Base-by-base conservation (phyloP, 768 basidiomycete species). In the Pleurotus salmoneostramineus region DNA sequence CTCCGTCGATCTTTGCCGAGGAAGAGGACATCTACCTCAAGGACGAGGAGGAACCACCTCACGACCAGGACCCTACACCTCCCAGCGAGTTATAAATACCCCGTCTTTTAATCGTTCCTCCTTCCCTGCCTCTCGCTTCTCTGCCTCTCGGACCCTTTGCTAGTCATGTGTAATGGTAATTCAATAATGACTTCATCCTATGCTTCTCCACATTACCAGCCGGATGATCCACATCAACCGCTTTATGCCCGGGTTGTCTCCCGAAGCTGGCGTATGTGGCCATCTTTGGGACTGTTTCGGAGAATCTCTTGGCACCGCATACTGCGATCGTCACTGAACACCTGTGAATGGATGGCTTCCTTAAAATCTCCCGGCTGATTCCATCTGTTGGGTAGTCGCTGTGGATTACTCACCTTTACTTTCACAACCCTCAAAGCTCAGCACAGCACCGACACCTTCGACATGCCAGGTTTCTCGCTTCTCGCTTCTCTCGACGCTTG, bases 141-240 rank as follows among this genome's bases (percentile, higher is more conserved):
- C 31, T 14, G 27, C 32, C 50, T 52, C 17, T 54, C 36, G 52
- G 52, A 43, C 52, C 12, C 32, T 42, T 17, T 44, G 31, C 34
- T 54, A 54, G 51, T 55, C 40, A 55, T 31, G 40, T 43, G 52
- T 55, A 42, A 40, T 55, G 52, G 37, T 55, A 37, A 27, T 55
- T 52, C 37, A n/a, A 7, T 42, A 43, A 43, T 55, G 52, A 55
- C 40, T n/a, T 44, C 40, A 55, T 31, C 14, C 21, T 11, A 55
- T 27, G 21, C 27, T 34, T 21, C 31, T 49, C 27, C 33, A 34
- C 31, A 11, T 27, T 17, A 36, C 35, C 37, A 32, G 17, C 11
- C 52, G 52, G 21, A 32, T 49, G 33, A 49, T 49, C 48, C 27
- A 10, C 48, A 34, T 11, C 33, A 31, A 15, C 33, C 48, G 17